Evolutionary conservation across 2,329 filamentous ascomycete genomes (phyloP).

Genomic region (Camptophora hylomeconis): DNA sequence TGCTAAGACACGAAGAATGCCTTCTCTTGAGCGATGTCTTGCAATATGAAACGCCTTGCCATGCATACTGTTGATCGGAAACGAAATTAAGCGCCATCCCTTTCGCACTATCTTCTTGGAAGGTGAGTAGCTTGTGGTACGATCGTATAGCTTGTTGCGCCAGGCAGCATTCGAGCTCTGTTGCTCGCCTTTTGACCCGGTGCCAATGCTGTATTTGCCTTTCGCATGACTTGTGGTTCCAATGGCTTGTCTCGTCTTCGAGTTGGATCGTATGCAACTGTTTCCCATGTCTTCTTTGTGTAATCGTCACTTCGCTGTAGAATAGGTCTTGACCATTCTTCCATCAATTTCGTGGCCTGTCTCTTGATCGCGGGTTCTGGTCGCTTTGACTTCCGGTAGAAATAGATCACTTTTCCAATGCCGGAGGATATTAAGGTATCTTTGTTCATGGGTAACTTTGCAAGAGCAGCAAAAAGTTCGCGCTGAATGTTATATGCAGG

Average conservation of each 20-base stretch:
- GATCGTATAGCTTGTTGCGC: constrained; percentile 48
- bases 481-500: constrained; percentile 97
- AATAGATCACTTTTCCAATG: constrained; percentile 90
- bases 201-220: constrained; percentile 11
- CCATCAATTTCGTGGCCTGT: constrained; percentile 80
- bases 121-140: constrained; percentile 34
- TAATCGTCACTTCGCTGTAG: constrained; percentile 90
- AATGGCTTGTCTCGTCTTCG: constrained; percentile 13
- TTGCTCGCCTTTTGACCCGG: constrained; percentile 26
- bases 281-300: constrained; percentile 59
- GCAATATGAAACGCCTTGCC: too few relatives aligned
- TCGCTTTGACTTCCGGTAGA: constrained; percentile 91
- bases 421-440: constrained; percentile 80
- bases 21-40: too few relatives aligned
- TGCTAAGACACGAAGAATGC: too few relatives aligned
- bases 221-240: constrained; percentile 35
- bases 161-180: constrained; percentile 45
- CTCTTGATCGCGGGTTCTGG: constrained; percentile 82
- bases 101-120: constrained; percentile 5
- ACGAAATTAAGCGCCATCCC: too few relatives aligned
- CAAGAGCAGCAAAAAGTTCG: constrained; percentile 73
- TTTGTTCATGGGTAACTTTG: constrained; percentile 75
- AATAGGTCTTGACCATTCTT: constrained; percentile 91
- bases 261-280: constrained; percentile 46
- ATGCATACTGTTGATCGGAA: too few relatives aligned